Evolutionary conservation across 1,284 basidiomycete genomes (phyloP), one percentile per base, ranked within the genome.

Genomic region (Gymnopus androsaceus): DNA sequence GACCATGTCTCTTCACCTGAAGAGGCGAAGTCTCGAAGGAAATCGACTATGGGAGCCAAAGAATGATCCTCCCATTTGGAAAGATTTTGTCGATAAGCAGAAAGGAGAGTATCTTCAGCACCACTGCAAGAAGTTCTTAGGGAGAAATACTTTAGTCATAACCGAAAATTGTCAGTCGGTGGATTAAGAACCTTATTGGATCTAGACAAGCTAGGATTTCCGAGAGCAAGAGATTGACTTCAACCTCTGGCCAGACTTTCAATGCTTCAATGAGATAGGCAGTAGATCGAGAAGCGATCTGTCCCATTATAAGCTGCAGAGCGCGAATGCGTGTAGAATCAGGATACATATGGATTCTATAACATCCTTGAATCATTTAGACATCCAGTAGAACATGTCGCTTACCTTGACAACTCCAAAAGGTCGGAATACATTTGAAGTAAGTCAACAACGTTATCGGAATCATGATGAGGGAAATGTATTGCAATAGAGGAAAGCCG

Each of bases 401-500:
- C 55, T 11, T 17, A 57, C 56, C 56, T 53, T 21, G 50, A 48
- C 21, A 57, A 28, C 25, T 57, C 56, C 37, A 57, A 21, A 30
- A 57, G 28, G 33, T 57, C 56, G 4, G 17, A 28, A 42, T 57
- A 53, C 56, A 36, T 53, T 23, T 40, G 23, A 28, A 25, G 12
- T 4, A 52, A 41, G 7, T 28, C 45, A 8, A 17, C 14, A 15
- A 57, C 34, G 0, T 36, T 45, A 14, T 37, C 31, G 7, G 28
- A 19, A 42, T 41, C 30, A 41, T 25, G 44, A 41, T 55, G 54
- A 33, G 54, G 54, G 23, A 53, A 57, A 21, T 47, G 33, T 15
- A 30, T 21, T 14, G 44, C 33, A 15, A 57, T 57, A 27, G 37
- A 23, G 8, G 33, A 52, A 30, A 57, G 27, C 21, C 44, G 34